Conservation (phyloP, 2,329 filamentous ascomycete species). For the Trichoderma sp. region DNA sequence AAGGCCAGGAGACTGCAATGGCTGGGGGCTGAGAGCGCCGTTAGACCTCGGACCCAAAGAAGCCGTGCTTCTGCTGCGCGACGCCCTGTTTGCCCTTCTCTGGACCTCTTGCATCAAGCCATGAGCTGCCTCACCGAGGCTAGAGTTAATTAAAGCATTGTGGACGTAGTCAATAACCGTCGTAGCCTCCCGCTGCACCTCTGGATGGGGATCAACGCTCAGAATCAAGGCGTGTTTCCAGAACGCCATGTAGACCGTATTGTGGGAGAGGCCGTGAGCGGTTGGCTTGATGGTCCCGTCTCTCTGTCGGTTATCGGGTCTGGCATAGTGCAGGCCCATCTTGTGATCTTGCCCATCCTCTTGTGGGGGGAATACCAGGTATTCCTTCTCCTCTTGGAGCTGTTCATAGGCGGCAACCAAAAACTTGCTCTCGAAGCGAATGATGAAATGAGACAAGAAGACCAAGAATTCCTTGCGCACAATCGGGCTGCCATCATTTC, state of each 20-base stretch:
- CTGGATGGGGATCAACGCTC: slow-evolving; percentile 90
- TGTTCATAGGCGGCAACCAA: slow-evolving; percentile 90
- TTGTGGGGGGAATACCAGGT: slow-evolving; percentile 54
- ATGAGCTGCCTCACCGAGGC: slow-evolving; percentile 68
- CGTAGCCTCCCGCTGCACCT: slow-evolving; percentile 81
- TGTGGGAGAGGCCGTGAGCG: slow-evolving; percentile 66
- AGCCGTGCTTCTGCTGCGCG: slow-evolving; percentile 41
- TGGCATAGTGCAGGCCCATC: slow-evolving; percentile 61
- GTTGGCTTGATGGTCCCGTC: slow-evolving; percentile 57
- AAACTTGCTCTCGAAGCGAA: slow-evolving; percentile 89
- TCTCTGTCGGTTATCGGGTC: slow-evolving; percentile 52
- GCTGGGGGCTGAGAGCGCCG: slow-evolving; percentile 39
- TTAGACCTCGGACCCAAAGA: slow-evolving; percentile 44
- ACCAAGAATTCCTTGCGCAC: slow-evolving; percentile 91
- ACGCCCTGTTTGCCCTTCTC: slow-evolving; percentile 47
- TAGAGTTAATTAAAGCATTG: slow-evolving; percentile 71
- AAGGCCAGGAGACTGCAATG: slow-evolving; percentile 54
- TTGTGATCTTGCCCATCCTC: slow-evolving; percentile 58
- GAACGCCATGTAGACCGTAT: slow-evolving; percentile 87
- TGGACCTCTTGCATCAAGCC: slow-evolving; percentile 71
- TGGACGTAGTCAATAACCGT: slow-evolving; percentile 86
- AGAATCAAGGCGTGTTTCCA: slow-evolving; percentile 93
- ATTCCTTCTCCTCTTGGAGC: slow-evolving; percentile 76
- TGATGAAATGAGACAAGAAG: slow-evolving; percentile 88
- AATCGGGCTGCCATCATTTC: slow-evolving; percentile 88